Percentiles rank a stretch among this genome's conserved stretches.
Evolutionary conservation across 306 rosid genomes (phyloP).

Genomic region (Fagus crenata): DNA sequence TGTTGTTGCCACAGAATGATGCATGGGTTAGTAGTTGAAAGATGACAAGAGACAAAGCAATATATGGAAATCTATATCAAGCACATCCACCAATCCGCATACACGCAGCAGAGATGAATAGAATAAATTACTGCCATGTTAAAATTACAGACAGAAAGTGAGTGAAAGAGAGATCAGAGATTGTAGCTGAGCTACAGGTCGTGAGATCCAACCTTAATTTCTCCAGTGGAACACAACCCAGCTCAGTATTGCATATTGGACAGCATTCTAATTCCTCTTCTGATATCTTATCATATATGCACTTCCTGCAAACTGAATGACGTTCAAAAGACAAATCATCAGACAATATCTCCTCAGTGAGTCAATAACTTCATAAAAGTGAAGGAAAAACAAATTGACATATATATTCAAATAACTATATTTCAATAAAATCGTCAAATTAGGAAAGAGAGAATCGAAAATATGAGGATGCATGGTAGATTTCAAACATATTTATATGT

Average conservation of each 20-base stretch:
- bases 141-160: background rate
- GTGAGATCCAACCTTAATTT: conserved; percentile 58
- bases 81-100: background rate
- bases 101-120: background rate
- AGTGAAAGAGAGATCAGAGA: background rate
- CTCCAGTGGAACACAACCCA: conserved; percentile 61
- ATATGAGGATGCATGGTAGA: background rate
- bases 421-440: conserved; percentile 9
- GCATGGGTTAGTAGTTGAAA: conserved; percentile 4
- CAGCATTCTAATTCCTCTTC: conserved; percentile 65
- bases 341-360: conserved; percentile 10
- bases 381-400: conserved; percentile 5
- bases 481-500: background rate
- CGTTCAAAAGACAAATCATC: conserved; percentile 19
- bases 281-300: conserved; percentile 58
- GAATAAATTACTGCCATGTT: background rate
- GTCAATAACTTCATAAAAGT: conserved; percentile 1
- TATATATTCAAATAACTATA: background rate
- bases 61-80: conserved; percentile 1
- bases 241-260: conserved; percentile 66
- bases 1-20: conserved; percentile 1
- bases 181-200: conserved; percentile 3
- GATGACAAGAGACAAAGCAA: conserved; percentile 1
- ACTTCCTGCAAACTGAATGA: conserved; percentile 86
- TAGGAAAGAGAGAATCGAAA: background rate